Conservation (phyloP, 192 early-diverging fungal genomes). For the Coemansia sp. region DNA sequence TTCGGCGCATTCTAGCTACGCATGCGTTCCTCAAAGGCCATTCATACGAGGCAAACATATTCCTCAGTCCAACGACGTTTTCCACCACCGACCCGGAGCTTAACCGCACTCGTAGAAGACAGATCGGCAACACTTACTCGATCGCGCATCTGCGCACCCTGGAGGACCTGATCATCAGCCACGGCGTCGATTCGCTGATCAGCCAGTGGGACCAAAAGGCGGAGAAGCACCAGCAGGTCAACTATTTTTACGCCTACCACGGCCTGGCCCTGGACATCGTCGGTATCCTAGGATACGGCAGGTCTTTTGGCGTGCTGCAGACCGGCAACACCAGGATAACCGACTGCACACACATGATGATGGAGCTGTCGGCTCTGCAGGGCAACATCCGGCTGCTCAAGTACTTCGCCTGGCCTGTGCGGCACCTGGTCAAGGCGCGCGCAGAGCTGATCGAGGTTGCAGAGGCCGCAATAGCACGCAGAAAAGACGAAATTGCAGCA, state of each 20-base stretch:
- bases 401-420: slow-evolving; percentile 13
- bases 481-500: not conserved
- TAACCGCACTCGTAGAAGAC: slow-evolving; percentile 31
- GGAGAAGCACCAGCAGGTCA: slow-evolving; percentile 5
- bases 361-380: slow-evolving; percentile 9
- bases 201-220: slow-evolving; percentile 22
- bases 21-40: slow-evolving; percentile 41
- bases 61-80: slow-evolving; percentile 25
- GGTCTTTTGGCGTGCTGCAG: slow-evolving; percentile 19
- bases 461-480: slow-evolving; percentile 5
- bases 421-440: not conserved
- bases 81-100: slow-evolving; percentile 38
- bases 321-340: slow-evolving; percentile 18
- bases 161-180: slow-evolving; percentile 26
- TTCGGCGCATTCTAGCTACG: slow-evolving; percentile 32
- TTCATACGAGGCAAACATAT: slow-evolving; percentile 25
- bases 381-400: slow-evolving; percentile 10
- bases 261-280: slow-evolving; percentile 40
- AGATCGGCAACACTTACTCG: slow-evolving; percentile 31
- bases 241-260: slow-evolving; percentile 48
- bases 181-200: slow-evolving; percentile 34
- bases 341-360: slow-evolving; percentile 17
- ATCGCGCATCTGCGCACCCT: slow-evolving; percentile 14
- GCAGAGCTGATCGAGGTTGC: slow-evolving; percentile 11
- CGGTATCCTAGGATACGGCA: slow-evolving; percentile 39